Evolutionary conservation across 805 yeast species (phyloP), one percentile per base, ranked within the genome.

Genomic region (Metschnikowia amazonensis): DNA sequence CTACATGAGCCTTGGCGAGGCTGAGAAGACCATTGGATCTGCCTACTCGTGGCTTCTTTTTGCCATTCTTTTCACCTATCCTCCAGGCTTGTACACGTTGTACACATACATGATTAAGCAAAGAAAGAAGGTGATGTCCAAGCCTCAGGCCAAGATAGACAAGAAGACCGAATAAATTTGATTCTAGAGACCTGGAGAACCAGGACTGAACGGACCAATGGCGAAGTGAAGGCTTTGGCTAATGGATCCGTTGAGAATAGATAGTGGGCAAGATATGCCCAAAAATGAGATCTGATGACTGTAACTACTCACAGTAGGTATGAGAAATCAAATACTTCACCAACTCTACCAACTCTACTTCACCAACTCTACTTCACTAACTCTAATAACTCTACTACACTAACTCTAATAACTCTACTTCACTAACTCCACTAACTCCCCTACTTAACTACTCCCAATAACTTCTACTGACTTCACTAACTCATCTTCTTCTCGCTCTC

Each of bases 41-140:
- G 64, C 72, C 66, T 81, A 79, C 65, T 76, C 81, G 34, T 72
- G 75, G 60, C 64, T 79, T 45, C 71, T 89, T 53, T 70, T 80
- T 44, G 72, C 65, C 1, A 70, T 80, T 43, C 72, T 92, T 67
- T 62, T 78, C 25, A 74, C 84, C 6, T 94, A 92, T 63, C 74
- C 84, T 28, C 97, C 98, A 8, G 96, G 97, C 1, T 80, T 90
- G 64, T 89, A 88, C 63, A 76, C 83, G 56, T 71, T 94, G 58
- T 94, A 81, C 69, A 75, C 85, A 11, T 90, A 94, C 63, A 90
- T 94, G 97, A 73, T 92, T 59, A 79, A 75, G 53, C 97, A 92
- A 71, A 82, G 99, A 69, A 74, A 73, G 63, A 87, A 88, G 72
- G 89, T 82, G 3, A 71, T 84, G 75, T 81, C 75, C 44, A 60